Evolutionary conservation across 176 grass and related monocot species (phyloP).

Genomic region (Juncus effusus): DNA sequence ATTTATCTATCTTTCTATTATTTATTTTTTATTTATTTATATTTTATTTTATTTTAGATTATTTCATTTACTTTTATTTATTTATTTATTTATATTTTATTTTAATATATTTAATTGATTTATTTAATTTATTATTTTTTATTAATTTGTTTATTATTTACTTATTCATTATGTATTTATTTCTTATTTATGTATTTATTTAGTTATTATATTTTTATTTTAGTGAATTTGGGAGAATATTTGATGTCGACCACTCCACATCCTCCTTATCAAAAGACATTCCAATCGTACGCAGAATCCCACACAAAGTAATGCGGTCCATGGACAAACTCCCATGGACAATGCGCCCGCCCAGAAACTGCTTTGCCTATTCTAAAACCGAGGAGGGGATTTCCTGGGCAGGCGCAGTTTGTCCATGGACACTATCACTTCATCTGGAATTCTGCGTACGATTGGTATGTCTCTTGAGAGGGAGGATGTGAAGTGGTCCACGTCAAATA

Average conservation of each 20-base stretch:
- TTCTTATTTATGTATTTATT: not conserved
- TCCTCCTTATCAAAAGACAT: constrained; percentile 74
- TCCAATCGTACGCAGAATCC: constrained; percentile 69
- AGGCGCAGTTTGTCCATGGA: constrained; percentile 25
- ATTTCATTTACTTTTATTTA: too few relatives aligned
- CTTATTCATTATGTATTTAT: not conserved
- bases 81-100: too few relatives aligned
- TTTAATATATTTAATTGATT: too few relatives aligned
- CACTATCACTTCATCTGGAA: constrained; percentile 15
- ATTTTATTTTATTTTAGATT: too few relatives aligned
- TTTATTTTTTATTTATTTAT: not conserved
- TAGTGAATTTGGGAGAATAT: constrained; percentile 87
- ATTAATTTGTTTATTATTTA: too few relatives aligned
- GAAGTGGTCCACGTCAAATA: too few relatives aligned
- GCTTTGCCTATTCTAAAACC: constrained; percentile 77
- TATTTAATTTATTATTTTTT: too few relatives aligned
- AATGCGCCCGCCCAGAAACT: constrained; percentile 90
- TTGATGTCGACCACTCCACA: constrained; percentile 86
- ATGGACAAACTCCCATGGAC: constrained; percentile 97
- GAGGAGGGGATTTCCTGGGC: constrained; percentile 90
- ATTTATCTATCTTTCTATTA: not conserved
- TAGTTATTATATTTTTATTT: not conserved
- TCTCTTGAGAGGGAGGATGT: too few relatives aligned
- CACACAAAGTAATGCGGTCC: constrained; percentile 80
- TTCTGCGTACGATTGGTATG: too few relatives aligned